phyloP scores from a whole-genome alignment of 179 eudicot genomes.

The Pouteria campechiana region DNA sequence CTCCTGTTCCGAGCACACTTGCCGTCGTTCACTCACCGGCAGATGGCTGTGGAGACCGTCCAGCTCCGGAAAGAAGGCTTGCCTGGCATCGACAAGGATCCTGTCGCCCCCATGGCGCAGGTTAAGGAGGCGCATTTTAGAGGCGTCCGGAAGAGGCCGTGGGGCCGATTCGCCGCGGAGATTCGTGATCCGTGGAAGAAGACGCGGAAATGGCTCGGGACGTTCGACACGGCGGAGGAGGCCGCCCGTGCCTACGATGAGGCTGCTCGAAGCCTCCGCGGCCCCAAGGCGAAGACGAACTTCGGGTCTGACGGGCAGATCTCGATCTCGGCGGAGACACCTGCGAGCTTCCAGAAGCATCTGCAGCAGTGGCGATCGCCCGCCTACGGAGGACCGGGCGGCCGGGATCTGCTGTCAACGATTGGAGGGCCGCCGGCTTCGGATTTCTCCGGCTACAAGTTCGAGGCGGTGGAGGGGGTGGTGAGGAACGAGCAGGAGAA shows the following conservation, averaged over 20 bases:
- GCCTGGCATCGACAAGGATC: background rate
- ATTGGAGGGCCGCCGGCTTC: background rate
- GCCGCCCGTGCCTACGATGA: constrained; percentile 27
- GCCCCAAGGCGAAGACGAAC: constrained; percentile 23
- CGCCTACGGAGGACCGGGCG: background rate
- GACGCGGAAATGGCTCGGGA: constrained; percentile 23
- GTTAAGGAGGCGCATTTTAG: constrained; percentile 13
- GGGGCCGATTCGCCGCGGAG: constrained; percentile 29
- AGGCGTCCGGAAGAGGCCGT: constrained; percentile 25
- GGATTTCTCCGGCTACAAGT: constrained; percentile 7
- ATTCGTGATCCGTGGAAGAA: constrained; percentile 29
- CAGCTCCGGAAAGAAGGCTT: background rate
- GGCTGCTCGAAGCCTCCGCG: constrained; percentile 25
- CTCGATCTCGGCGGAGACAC: background rate
- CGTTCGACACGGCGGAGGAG: constrained; percentile 27
- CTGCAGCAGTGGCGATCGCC: constrained; percentile 2
- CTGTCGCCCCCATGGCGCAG: background rate
- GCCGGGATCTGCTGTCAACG: background rate
- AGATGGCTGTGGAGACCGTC: constrained; percentile 3
- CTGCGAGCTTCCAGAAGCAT: background rate
- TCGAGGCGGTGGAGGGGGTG: constrained; percentile 13
- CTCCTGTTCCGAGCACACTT: too few species aligned
- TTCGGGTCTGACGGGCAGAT: constrained; percentile 1
- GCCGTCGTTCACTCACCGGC: background rate
- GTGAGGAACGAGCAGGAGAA: constrained; percentile 10